Base-by-base conservation (phyloP, 2,329 filamentous ascomycete genomes). In the Ampelomyces quisqualis region DNA sequence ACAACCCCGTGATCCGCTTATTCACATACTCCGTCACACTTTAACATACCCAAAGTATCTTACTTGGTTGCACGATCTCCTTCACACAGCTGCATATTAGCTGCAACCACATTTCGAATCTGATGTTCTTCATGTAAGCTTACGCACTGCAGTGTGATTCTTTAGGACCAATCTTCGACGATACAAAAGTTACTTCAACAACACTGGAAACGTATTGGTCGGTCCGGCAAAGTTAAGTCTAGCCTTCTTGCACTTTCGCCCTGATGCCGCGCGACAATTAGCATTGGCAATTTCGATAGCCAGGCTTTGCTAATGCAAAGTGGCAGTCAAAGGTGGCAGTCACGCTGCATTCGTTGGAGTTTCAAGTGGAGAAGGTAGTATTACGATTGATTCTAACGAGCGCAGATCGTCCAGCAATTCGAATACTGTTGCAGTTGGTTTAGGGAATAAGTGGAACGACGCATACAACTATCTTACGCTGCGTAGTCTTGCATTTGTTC, bases 321-420 rank as follows among this genome's bases (percentile, higher is more conserved):
- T 73, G 38, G 69, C 70, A 3, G 62, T 75, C 3, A 71, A 70
- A 39, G 65, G 69, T 21, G 55, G 53, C 5, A 55, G 60, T 2
- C 61, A 63, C 41, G 51, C 55, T 32, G 51, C 55, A 3, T 57
- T 54, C 20, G 53, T 53, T 14, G 63, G 61, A 8, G 45, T 52
- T 11, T 64, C 63, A 1, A 65, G 58, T 31, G 64, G 65, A 14
- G 50, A 65, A 7, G 53, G 49, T 17, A 63, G 64, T 7, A 57
- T 67, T 5, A 66, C 60, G 1, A 45, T 66, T 20, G 52, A 57
- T 13, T 22, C 65, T 21, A 59, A 64, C 15, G 21, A 51, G 8
- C 50, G 60, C 7, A 47, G 34, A 8, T 30, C 60, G 3, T 43
- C 52, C 4, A 11, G 35, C 1, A 52, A 65, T 30, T 53, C 50